These are phyloP conservation scores for Kuraishia capsulata DNA, from an alignment of 805 yeast genomes.

Conservation along the genomic window DNA sequence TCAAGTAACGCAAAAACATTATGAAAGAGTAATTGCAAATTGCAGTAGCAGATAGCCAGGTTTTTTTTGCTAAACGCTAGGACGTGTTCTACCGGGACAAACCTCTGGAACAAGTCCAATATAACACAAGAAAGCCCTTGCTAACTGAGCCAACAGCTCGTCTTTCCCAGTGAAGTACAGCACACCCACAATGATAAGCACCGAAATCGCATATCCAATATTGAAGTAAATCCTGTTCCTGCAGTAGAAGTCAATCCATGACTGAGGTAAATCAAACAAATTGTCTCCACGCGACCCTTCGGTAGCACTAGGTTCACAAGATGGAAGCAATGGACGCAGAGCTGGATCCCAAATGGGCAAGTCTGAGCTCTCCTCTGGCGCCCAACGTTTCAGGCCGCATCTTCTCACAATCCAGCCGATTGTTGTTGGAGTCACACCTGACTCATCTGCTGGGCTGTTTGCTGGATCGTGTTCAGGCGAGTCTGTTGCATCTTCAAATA, in stretches of 20 bases:
- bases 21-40: too few species aligned
- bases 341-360: too few species aligned
- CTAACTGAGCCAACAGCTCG: not conserved
- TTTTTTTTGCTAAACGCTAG: too few species aligned
- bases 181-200: not conserved
- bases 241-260: not conserved
- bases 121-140: not conserved
- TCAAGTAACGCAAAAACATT: too few species aligned
- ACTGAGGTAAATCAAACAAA: not conserved
- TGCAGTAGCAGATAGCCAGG: too few species aligned
- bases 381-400: not conserved
- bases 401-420: not conserved
- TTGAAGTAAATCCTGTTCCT: not conserved
- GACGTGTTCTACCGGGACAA: too few species aligned
- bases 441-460: not conserved
- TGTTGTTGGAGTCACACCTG: not conserved
- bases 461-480: too few species aligned
- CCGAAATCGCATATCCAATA: not conserved
- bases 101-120: not conserved
- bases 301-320: too few species aligned
- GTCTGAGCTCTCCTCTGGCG: too few species aligned
- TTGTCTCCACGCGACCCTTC: too few species aligned
- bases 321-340: too few species aligned
- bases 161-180: not conserved
- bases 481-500: not conserved